Conservation (phyloP, 352 stramenopile species). For the Globisporangium canariense region DNA sequence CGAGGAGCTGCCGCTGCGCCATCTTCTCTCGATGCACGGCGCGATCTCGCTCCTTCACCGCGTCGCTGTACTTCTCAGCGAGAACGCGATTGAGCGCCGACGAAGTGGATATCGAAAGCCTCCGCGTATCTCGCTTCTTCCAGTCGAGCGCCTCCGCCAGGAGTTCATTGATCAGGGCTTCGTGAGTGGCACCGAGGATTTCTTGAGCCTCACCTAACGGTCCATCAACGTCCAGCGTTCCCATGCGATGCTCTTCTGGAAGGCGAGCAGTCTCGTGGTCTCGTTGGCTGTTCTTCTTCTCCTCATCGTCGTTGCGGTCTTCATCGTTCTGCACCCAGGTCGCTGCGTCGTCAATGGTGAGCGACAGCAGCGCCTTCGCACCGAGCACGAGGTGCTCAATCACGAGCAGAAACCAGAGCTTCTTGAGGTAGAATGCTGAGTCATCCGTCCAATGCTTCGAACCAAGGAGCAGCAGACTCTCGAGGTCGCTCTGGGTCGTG, state of each 20-base stretch:
- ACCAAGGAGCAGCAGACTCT: slow-evolving; percentile 38
- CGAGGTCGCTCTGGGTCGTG: slow-evolving; percentile 57
- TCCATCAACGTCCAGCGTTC: background rate
- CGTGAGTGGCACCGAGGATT: background rate
- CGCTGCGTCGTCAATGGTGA: slow-evolving; percentile 65
- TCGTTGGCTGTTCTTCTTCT: slow-evolving; percentile 15
- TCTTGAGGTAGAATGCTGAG: slow-evolving; percentile 35
- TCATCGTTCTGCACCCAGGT: slow-evolving; percentile 74
- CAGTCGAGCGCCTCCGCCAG: slow-evolving; percentile 12
- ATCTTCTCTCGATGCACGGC: slow-evolving; percentile 33
- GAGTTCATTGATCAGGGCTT: slow-evolving; percentile 18
- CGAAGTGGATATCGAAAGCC: slow-evolving; percentile 1
- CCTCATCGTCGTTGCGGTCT: slow-evolving; percentile 47
- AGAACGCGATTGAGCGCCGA: slow-evolving; percentile 38
- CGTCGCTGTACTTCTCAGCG: slow-evolving; percentile 35
- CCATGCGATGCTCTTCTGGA: background rate
- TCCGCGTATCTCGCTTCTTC: slow-evolving; percentile 7
- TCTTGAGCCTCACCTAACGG: background rate
- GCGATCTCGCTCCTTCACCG: slow-evolving; percentile 39
- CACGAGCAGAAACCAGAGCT: slow-evolving; percentile 59
- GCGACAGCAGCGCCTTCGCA: slow-evolving; percentile 58
- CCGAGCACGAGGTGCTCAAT: slow-evolving; percentile 67
- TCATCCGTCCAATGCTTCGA: slow-evolving; percentile 19
- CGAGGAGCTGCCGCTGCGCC: slow-evolving; percentile 24
- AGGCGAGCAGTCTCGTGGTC: slow-evolving; percentile 9